Conservation (phyloP, 78 protist species). For the Dictyostelium firmibasis region DNA sequence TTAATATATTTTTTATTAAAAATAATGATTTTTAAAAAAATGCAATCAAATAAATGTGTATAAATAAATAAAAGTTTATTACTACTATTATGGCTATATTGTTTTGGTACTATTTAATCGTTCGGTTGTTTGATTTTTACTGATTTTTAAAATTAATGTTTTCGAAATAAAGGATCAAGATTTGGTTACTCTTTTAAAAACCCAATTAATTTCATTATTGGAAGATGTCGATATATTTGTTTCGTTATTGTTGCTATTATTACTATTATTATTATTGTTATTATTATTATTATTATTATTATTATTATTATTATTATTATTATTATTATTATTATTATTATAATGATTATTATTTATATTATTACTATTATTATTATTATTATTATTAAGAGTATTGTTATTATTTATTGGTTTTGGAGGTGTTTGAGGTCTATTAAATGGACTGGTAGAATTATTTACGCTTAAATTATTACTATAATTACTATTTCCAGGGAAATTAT, state of each 20-base stretch:
- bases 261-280: neutral
- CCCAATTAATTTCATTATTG: conserved; percentile 50
- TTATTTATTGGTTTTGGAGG: neutral
- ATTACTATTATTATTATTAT: too few species aligned
- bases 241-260: neutral
- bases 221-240: neutral
- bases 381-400: too few species aligned
- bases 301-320: too few species aligned
- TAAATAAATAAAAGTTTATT: neutral
- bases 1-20: neutral
- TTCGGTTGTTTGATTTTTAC: neutral
- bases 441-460: neutral
- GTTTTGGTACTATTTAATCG: neutral
- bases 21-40: neutral
- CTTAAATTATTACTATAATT: neutral
- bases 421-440: neutral
- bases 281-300: too few species aligned
- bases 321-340: too few species aligned
- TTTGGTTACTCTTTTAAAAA: conserved; percentile 30
- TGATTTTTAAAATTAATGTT: neutral
- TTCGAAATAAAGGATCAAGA: neutral
- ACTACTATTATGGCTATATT: neutral
- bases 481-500: neutral
- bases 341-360: too few species aligned
- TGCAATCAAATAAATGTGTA: neutral